These are phyloP conservation scores for Zhuliangozyma blackwelliae DNA, from an alignment of 1,139 yeast species.

Conservation along the genomic window DNA sequence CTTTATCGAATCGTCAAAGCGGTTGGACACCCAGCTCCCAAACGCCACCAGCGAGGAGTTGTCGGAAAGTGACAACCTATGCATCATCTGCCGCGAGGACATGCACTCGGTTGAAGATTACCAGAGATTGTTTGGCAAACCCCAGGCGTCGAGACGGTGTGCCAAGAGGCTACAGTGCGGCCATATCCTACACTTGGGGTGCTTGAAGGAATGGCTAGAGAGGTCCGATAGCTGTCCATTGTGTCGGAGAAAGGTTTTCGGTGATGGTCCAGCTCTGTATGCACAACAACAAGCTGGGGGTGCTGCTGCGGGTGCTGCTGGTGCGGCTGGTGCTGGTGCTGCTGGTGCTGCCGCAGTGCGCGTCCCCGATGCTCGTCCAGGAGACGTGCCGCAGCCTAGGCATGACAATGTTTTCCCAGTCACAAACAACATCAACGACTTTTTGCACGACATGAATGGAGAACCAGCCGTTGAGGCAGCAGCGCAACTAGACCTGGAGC, in stretches of 20 bases:
- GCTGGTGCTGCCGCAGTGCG: too few species aligned
- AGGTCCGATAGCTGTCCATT: constrained; percentile 90
- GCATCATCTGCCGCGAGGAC: constrained; percentile 84
- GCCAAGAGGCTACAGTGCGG: constrained; percentile 82
- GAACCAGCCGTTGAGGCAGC: background rate
- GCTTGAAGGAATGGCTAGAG: constrained; percentile 90
- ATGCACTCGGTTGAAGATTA: constrained; percentile 48
- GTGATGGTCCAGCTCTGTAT: constrained; percentile 5
- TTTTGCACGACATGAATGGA: too few species aligned
- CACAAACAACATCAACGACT: too few species aligned
- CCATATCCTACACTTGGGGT: constrained; percentile 86
- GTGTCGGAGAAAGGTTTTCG: constrained; percentile 72
- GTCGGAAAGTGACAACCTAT: constrained; percentile 53
- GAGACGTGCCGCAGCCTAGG: too few species aligned
- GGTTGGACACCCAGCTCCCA: constrained; percentile 60
- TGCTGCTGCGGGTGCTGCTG: constrained; percentile 1
- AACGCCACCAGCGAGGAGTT: constrained; percentile 62
- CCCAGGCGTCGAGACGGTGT: constrained; percentile 37
- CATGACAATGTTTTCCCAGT: too few species aligned
- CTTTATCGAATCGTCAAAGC: constrained; percentile 58
- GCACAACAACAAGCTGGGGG: constrained; percentile 4
- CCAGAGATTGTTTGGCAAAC: constrained; percentile 17
- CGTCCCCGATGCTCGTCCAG: background rate
- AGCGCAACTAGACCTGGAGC: background rate
- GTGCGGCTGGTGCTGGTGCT: too few species aligned